Base-by-base conservation (phyloP, 2,329 filamentous ascomycete species). In the Colletotrichum sp. region DNA sequence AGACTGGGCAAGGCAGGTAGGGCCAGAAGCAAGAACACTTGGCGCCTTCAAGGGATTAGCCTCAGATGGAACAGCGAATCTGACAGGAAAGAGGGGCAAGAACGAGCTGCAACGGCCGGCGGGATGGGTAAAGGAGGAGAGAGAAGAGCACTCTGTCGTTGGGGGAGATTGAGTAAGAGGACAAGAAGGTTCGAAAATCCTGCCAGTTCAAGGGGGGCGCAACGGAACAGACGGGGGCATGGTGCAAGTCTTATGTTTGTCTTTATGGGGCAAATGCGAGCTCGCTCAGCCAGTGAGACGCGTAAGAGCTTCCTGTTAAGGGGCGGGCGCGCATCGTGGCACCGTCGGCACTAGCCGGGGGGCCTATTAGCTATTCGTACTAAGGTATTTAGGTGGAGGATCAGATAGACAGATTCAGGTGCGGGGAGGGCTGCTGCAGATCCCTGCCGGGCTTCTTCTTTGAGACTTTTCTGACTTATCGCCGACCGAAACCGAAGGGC, bases 181-280 rank as follows among this genome's bases (percentile, higher is more conserved):
- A 57, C 13, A 63, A 30, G 58, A 58, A 34, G 36, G 26, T 61
- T 61, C 55, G 36, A 72, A 72, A 72, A 61, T 24, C 64, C n/a
- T 61, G 64, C 18, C 36, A 9, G 10, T 18, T 30, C 28, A 24
- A 24, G 38, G 61, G 60, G 61, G 36, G 21, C 36, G 63, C 21
- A 57, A 26, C 7, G 52, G 21, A 26, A 16, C 21, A 16, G 52
- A 57, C 38, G 38, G 38, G 38, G 38, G 38, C 38, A 48, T 48
- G 38, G 38, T 48, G 38, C 38, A 48, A 48, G 38, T 48, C 38
- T 57, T 57, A 57, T 26, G 24, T 24, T 28, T 38, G 28, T 18
- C 61, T 21, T 61, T 38, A 72, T 72, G 71, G 71, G 71, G 71
- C 71, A 32, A 68, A 28, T 72, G 36, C 71, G 71, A 72, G 55